phyloP scores from a whole-genome alignment of 768 basidiomycete species.

The Calvatia gigantea region DNA sequence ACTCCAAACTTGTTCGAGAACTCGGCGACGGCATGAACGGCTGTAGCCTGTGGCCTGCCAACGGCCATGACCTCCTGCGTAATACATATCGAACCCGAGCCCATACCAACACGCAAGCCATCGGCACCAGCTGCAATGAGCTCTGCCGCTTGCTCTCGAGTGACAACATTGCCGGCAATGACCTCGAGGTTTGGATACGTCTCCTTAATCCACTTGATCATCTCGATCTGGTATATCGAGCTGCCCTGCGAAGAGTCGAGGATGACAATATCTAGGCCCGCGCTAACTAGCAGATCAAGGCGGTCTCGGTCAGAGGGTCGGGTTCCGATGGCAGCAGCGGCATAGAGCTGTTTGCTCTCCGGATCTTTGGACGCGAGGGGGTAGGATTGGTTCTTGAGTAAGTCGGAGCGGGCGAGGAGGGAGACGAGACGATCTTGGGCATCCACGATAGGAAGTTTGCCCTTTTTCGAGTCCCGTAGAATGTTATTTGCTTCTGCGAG shows the following conservation, averaged over 20 bases:
- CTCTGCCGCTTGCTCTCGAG: slow-evolving; percentile 92
- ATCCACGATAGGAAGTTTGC: slow-evolving; percentile 81
- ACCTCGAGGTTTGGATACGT: slow-evolving; percentile 86
- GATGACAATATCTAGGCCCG: slow-evolving; percentile 92
- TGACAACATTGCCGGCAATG: slow-evolving; percentile 97
- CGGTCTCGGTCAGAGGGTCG: slow-evolving; percentile 85
- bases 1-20: slow-evolving; percentile 92
- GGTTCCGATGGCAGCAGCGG: slow-evolving; percentile 94
- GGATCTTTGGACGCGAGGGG: slow-evolving; percentile 93
- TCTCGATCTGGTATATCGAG: slow-evolving; percentile 89
- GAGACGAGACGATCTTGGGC: slow-evolving; percentile 51
- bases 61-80: slow-evolving; percentile 99
- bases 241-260: slow-evolving; percentile 98
- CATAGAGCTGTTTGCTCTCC: slow-evolving; percentile 90
- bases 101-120: slow-evolving; percentile 96
- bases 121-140: slow-evolving; percentile 95
- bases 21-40: slow-evolving; percentile 96
- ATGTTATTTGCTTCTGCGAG: slow-evolving; percentile 90
- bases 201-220: slow-evolving; percentile 90
- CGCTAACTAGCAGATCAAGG: slow-evolving; percentile 81
- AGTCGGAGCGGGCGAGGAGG: slow-evolving; percentile 93
- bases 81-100: slow-evolving; percentile 97
- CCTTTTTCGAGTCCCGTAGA: slow-evolving; percentile 95
- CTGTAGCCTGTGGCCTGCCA: slow-evolving; percentile 95
- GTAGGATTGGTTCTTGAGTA: slow-evolving; percentile 96